phyloP scores from a whole-genome alignment of 345 rosid genomes.

The Euphorbia tirucalli region DNA sequence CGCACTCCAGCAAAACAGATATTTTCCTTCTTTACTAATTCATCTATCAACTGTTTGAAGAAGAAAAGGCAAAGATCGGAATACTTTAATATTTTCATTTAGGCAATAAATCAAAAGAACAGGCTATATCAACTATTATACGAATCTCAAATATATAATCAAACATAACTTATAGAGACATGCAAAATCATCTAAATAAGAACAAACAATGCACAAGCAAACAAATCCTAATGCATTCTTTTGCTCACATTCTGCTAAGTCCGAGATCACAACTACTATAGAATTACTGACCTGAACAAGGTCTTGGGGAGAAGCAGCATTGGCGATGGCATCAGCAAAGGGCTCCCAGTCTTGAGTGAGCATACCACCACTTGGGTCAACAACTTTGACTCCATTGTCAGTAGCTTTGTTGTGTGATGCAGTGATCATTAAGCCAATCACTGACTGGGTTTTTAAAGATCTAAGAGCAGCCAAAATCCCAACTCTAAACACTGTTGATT shows the following conservation, averaged over 20 bases:
- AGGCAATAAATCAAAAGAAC: background rate
- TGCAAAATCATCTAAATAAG: background rate
- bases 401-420: constrained; percentile 81
- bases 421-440: constrained; percentile 86
- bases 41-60: constrained; percentile 46
- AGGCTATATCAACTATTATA: background rate
- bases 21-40: constrained; percentile 58
- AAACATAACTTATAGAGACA: background rate
- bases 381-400: constrained; percentile 88
- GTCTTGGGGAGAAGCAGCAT: constrained; percentile 49
- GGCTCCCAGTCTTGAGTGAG: constrained; percentile 98
- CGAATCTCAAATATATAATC: background rate
- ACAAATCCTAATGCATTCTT: background rate
- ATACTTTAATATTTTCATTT: background rate
- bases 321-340: constrained; percentile 75
- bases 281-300: constrained; percentile 45
- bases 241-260: background rate
- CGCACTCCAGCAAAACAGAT: constrained; percentile 47
- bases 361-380: constrained; percentile 86
- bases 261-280: background rate
- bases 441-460: constrained; percentile 61
- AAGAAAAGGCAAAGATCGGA: background rate
- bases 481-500: constrained; percentile 68
- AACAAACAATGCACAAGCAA: background rate
- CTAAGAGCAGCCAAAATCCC: constrained; percentile 86